A percentile compares a stretch with the other conserved stretches of the same genome.
These are phyloP conservation scores for Cubamyces lactineus DNA, from an alignment of 768 basidiomycete genomes.

Conservation along the genomic window DNA sequence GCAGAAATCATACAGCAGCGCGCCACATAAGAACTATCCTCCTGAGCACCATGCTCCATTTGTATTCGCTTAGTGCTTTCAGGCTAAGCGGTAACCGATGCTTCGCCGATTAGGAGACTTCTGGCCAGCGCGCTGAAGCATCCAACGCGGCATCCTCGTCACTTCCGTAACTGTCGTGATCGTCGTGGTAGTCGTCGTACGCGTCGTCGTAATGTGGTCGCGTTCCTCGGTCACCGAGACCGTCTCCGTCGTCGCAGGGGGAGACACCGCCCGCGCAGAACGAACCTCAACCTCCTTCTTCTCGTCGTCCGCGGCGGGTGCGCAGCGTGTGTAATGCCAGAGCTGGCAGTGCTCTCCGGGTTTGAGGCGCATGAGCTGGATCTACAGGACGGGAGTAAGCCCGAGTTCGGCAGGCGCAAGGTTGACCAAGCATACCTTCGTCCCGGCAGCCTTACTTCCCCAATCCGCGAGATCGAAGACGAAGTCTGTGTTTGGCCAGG, in stretches of 20 bases:
- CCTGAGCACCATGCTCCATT: too few relatives aligned
- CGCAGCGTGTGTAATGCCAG: slow-evolving; percentile 30
- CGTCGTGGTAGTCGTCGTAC: slow-evolving; percentile 34
- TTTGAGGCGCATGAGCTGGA: slow-evolving; percentile 25
- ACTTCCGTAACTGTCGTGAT: slow-evolving; percentile 33
- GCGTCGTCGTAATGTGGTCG: slow-evolving; percentile 30
- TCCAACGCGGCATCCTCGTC: slow-evolving; percentile 28
- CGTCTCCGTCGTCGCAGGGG: slow-evolving; percentile 28
- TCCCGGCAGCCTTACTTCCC: slow-evolving; percentile 26
- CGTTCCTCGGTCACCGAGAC: slow-evolving; percentile 30
- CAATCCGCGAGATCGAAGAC: slow-evolving; percentile 28
- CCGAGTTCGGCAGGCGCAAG: not conserved
- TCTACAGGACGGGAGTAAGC: slow-evolving; percentile 10
- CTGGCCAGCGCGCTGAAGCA: slow-evolving; percentile 11
- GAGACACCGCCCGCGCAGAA: slow-evolving; percentile 13
- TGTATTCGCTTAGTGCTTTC: not conserved
- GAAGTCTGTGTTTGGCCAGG: slow-evolving; percentile 30
- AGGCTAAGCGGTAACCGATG: slow-evolving; percentile 22
- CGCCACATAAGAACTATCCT: too few relatives aligned
- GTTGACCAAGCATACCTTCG: slow-evolving; percentile 23
- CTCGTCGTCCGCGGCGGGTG: slow-evolving; percentile 18
- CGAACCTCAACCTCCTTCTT: slow-evolving; percentile 10
- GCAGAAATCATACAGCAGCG: too few relatives aligned
- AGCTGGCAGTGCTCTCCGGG: slow-evolving; percentile 27
- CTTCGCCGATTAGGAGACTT: slow-evolving; percentile 18